Conservation (phyloP, 2,329 filamentous ascomycete genomes). For the Pseudopithomyces chartarum region DNA sequence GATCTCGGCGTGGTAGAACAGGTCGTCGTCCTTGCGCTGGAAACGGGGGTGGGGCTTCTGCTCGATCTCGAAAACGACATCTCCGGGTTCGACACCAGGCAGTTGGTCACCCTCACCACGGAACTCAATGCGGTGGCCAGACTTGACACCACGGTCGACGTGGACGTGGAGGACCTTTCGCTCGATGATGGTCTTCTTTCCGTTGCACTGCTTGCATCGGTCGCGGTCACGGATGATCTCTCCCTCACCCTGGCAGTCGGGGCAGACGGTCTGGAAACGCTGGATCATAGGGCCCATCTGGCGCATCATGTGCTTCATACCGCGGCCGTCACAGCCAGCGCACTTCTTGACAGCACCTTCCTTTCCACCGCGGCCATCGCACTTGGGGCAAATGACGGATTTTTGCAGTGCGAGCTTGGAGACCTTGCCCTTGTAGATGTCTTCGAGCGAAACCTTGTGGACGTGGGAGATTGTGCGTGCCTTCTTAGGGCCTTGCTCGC, state of each 20-base stretch:
- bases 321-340: constrained; percentile 84
- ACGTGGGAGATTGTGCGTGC: constrained; percentile 97
- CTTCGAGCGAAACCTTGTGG: constrained; percentile 96
- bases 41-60: constrained; percentile 98
- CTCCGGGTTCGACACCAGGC: constrained; percentile 88
- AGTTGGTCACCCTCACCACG: constrained; percentile 95
- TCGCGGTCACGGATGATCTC: constrained; percentile 97
- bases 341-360: constrained; percentile 97
- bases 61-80: constrained; percentile 98
- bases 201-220: constrained; percentile 92
- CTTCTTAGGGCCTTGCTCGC: constrained; percentile 82
- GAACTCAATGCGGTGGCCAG: constrained; percentile 96
- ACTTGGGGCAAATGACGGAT: constrained; percentile 94
- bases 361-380: constrained; percentile 92
- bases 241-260: constrained; percentile 96
- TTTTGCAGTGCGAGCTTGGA: constrained; percentile 97
- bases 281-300: constrained; percentile 99
- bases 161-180: constrained; percentile 98
- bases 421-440: constrained; percentile 97
- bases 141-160: constrained; percentile 91
- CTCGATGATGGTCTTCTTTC: constrained; percentile 98
- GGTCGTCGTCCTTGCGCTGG: constrained; percentile 93
- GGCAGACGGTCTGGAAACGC: constrained; percentile 98
- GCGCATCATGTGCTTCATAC: constrained; percentile 99
- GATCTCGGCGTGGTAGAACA: constrained; percentile 94